Percentiles rank a stretch among this genome's conserved stretches.
phyloP scores from a whole-genome alignment of 352 stramenopile species.

The Thraustotheca clavata region DNA sequence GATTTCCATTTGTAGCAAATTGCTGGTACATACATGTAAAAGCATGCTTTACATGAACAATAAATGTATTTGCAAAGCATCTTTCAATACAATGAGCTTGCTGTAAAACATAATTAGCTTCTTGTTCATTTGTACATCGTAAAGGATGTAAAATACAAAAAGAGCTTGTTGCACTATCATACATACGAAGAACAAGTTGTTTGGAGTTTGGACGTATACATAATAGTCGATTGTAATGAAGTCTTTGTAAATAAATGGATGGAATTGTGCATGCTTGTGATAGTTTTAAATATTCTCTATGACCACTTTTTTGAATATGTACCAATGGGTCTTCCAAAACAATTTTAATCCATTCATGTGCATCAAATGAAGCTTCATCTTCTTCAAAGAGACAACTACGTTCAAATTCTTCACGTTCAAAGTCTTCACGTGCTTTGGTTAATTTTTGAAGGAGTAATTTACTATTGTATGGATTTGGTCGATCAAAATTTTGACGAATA shows the following conservation, averaged over 20 bases:
- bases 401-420: conserved; percentile 10
- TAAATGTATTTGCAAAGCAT: neutral
- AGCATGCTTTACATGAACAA: neutral
- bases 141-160: neutral
- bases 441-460: neutral
- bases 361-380: conserved; percentile 3
- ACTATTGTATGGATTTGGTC: neutral
- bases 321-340: conserved; percentile 6
- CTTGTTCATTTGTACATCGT: neutral
- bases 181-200: conserved; percentile 12
- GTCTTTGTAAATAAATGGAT: conserved; percentile 9
- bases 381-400: conserved; percentile 13
- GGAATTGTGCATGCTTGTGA: neutral
- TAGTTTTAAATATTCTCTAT: conserved; percentile 11
- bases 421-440: neutral
- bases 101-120: neutral
- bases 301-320: neutral
- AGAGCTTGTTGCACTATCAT: neutral
- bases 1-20: conserved; percentile 7
- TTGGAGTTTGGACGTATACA: neutral
- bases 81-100: neutral
- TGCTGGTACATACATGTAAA: conserved; percentile 20
- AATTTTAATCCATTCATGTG: neutral
- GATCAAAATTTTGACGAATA: neutral
- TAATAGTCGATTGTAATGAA: conserved; percentile 10